Conservation (phyloP, 2,329 filamentous ascomycete species). For the Escovopsis weberi region DNA sequence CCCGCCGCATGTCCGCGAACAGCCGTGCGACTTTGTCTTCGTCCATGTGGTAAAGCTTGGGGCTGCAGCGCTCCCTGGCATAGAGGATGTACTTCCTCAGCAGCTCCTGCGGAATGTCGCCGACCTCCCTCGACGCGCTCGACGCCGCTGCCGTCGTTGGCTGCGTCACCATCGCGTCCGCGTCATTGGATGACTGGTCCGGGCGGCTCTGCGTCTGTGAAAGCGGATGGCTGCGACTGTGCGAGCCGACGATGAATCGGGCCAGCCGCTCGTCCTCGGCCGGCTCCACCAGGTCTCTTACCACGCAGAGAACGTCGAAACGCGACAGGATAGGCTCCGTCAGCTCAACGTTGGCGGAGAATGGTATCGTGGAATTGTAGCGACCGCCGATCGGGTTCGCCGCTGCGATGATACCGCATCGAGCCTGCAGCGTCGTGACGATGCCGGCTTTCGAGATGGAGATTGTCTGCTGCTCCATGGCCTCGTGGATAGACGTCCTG, state of each 20-base stretch:
- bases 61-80: constrained; percentile 72
- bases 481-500: constrained; percentile 94
- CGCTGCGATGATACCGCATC: constrained; percentile 90
- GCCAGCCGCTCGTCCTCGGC: constrained; percentile 84
- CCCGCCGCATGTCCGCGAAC: constrained; percentile 91
- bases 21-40: constrained; percentile 91
- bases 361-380: constrained; percentile 92
- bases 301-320: constrained; percentile 94
- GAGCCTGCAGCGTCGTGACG: constrained; percentile 88
- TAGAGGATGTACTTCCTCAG: constrained; percentile 95
- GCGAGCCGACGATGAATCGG: constrained; percentile 86
- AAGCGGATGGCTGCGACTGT: constrained; percentile 73
- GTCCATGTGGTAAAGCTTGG: constrained; percentile 94
- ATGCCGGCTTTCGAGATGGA: constrained; percentile 98
- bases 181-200: constrained; percentile 15
- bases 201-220: constrained; percentile 27
- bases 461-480: constrained; percentile 99
- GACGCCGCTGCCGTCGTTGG: constrained; percentile 5
- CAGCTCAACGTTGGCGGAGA: constrained; percentile 89
- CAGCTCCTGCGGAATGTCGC: constrained; percentile 79
- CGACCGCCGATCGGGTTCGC: constrained; percentile 93
- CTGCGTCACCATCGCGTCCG: constrained; percentile 29
- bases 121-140: constrained; percentile 27
- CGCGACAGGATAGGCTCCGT: constrained; percentile 95
- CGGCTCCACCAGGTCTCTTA: constrained; percentile 88